Evolutionary conservation across 306 rosid genomes (phyloP).

Genomic region (Castanea mollissima): DNA sequence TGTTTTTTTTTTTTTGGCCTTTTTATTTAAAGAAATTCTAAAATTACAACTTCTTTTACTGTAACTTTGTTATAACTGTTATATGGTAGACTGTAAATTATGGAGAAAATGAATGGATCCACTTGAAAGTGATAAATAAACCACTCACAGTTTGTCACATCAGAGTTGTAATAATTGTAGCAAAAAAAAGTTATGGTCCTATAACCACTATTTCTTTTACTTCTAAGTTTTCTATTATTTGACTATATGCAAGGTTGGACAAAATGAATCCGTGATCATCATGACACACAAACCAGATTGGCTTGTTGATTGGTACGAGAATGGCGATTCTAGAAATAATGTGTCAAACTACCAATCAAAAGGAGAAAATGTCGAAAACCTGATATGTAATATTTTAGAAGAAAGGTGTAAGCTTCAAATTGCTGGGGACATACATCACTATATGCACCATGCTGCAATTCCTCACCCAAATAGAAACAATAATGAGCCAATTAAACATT

Average conservation of each 20-base stretch:
- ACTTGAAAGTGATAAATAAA: too few relatives aligned
- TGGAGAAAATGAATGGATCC: too few relatives aligned
- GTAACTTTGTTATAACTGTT: too few relatives aligned
- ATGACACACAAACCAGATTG: conserved; percentile 95
- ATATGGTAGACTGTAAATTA: too few relatives aligned
- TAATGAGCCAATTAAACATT: conserved; percentile 49
- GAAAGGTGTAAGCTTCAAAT: conserved; percentile 92
- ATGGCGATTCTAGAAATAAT: conserved; percentile 68
- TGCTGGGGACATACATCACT: conserved; percentile 99
- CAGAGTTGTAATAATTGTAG: too few relatives aligned
- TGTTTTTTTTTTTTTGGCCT: too few relatives aligned
- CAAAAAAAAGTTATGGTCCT: too few relatives aligned
- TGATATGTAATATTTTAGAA: conserved; percentile 64
- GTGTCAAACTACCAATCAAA: too few relatives aligned
- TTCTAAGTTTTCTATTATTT: background rate
- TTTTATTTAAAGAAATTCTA: too few relatives aligned
- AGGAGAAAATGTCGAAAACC: conserved; percentile 37
- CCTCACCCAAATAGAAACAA: background rate
- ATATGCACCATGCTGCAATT: conserved; percentile 81
- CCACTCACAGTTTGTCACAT: too few relatives aligned
- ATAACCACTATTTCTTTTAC: too few relatives aligned
- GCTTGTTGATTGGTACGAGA: conserved; percentile 94
- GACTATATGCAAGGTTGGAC: conserved; percentile 62
- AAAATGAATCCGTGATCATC: conserved; percentile 75
- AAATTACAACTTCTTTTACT: too few relatives aligned